Base-by-base conservation (phyloP, 2,329 filamentous ascomycete genomes). In the Leptographium wingfieldii region DNA sequence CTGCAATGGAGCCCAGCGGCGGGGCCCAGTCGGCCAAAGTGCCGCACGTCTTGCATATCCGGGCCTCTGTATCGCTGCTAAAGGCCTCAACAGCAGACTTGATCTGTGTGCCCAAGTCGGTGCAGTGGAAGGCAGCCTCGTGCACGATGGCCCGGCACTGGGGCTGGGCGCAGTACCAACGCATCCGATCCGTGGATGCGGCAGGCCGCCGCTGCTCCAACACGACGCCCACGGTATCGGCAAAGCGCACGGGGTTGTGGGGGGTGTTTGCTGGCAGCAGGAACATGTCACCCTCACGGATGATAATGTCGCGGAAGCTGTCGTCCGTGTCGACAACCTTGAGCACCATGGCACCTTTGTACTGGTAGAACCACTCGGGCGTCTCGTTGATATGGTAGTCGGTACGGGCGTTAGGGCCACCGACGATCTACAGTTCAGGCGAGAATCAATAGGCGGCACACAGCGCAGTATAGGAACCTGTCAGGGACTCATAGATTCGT, bases 351-450 rank as follows among this genome's bases (percentile, higher is more conserved):
- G 87, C 85, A 65, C 94, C 94, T 68, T 86, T 85, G 81, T 96
- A 85, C 74, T 97, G 92, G 80, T 94, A 97, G 83, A 97, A 99
- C 86, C 92, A 97, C 73, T 97, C 94, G 14, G 94, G 85, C 0
- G 92, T 97, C 68, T 85, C 78, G 79, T 97, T 97, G 81, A 97
- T 92, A 80, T 97, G 94, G 79, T 96, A 99, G 79, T 97, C 94
- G 60, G 92, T 96, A 65, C 94, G 85, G 63, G 90, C 90, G 73
- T 97, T 97, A 68, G 94, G 94, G 14, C 94, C 94, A 70, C 94
- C 94, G 63, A 99, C 92, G 67, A 71, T 70, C 69, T 70, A 54
- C 7, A 35, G 22, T 5, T 5, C 5, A 53, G 16, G 19, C 43
- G 43, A 19, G 16, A 11, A 35, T 16, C 35, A 57, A 31, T 27